A percentile compares a stretch with the other conserved stretches of the same genome.
These are phyloP conservation scores for Backusella psychrophila DNA, from an alignment of 192 early-diverging fungal genomes.

Conservation along the genomic window DNA sequence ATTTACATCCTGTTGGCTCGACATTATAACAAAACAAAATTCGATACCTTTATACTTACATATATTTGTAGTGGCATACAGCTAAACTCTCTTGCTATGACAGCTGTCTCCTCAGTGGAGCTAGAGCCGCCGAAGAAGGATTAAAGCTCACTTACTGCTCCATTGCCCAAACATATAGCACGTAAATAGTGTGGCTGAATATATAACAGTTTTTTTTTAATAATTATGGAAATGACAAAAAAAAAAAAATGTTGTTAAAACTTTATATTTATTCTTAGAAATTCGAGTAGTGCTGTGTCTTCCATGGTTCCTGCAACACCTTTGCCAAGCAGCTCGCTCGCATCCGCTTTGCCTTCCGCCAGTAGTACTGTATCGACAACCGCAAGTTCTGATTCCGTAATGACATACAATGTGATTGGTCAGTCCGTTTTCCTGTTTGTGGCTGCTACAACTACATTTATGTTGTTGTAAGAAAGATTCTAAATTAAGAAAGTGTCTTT, in stretches of 20 bases:
- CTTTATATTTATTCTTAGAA: background rate
- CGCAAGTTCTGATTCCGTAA: background rate
- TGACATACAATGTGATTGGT: background rate
- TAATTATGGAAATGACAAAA: background rate
- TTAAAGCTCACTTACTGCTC: conserved; percentile 15
- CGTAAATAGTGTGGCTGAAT: conserved; percentile 12
- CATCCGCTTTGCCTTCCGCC: background rate
- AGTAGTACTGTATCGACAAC: background rate
- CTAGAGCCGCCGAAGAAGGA: background rate
- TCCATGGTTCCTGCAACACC: background rate
- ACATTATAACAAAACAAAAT: background rate
- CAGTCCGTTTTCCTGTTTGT: background rate
- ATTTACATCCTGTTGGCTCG: background rate
- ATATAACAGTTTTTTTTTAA: background rate
- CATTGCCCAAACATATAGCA: conserved; percentile 6
- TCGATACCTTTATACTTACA: background rate
- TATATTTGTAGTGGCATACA: conserved; percentile 20
- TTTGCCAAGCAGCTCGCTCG: background rate
- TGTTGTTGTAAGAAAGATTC: background rate
- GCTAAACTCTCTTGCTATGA: conserved; percentile 29
- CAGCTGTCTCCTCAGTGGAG: conserved; percentile 15
- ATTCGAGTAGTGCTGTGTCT: background rate
- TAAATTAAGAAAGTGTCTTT: background rate
- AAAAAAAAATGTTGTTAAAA: background rate
- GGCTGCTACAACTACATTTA: background rate